phyloP scores from a whole-genome alignment of 2,329 filamentous ascomycete species.

The Botrytis squamosa region DNA sequence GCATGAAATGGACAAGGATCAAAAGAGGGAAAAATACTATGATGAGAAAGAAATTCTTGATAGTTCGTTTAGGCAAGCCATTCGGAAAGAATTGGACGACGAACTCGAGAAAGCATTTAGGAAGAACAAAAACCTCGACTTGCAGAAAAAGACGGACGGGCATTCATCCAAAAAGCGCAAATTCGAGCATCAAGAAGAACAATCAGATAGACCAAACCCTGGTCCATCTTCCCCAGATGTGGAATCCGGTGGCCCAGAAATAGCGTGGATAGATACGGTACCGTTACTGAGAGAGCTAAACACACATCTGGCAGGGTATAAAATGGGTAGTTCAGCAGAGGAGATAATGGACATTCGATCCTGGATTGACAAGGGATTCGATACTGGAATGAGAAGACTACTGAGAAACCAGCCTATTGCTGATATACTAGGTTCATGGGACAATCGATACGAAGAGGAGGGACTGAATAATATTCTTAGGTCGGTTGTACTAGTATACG shows the following conservation, averaged over 20 bases:
- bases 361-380: not conserved
- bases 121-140: not conserved
- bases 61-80: not conserved
- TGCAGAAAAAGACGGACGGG: not conserved
- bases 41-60: no score
- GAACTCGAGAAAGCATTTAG: not conserved
- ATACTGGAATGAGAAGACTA: not conserved
- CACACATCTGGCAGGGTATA: not conserved
- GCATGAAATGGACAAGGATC: not conserved
- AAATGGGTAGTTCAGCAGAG: not conserved
- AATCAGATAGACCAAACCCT: not conserved
- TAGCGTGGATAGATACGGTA: not conserved
- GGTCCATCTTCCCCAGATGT: not conserved
- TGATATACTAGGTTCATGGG: not conserved
- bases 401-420: not conserved
- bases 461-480: not conserved
- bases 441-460: not conserved
- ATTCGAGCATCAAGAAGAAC: not conserved
- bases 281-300: not conserved
- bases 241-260: not conserved
- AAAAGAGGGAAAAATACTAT: fast-evolving
- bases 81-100: not conserved
- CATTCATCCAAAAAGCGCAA: not conserved
- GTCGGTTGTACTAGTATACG: not conserved
- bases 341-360: not conserved